Percentiles rank a stretch among this genome's conserved stretches.
Conservation (phyloP, 2,329 filamentous ascomycete species). For the Aspergillus piperis region DNA sequence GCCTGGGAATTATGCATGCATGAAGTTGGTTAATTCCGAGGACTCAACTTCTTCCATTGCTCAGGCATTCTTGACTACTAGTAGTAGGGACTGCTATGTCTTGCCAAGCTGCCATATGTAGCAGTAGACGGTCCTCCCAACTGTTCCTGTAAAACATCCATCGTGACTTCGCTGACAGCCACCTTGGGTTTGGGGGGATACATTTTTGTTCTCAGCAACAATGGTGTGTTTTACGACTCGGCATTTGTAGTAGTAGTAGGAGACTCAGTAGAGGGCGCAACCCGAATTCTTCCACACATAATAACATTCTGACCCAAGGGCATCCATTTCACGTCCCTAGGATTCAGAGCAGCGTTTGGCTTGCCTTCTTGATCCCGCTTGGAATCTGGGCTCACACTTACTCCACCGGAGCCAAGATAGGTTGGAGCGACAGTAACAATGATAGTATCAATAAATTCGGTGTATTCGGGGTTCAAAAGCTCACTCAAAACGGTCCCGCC, state of each 20-base stretch:
- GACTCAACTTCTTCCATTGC: too few relatives aligned
- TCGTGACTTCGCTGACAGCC: not conserved
- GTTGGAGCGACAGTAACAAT: slow-evolving; percentile 88
- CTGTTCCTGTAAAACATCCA: not conserved
- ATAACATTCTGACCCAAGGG: slow-evolving; percentile 82
- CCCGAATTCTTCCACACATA: slow-evolving; percentile 66
- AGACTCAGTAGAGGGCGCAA: not conserved
- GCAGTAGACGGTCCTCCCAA: too few relatives aligned
- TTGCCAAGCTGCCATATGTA: too few relatives aligned
- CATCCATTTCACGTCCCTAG: slow-evolving; percentile 70
- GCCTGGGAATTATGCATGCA: too few relatives aligned
- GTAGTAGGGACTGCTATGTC: too few relatives aligned
- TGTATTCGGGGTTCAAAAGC: slow-evolving; percentile 65
- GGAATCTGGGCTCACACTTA: slow-evolving; percentile 72
- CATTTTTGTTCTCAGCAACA: not conserved
- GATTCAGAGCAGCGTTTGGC: slow-evolving; percentile 62
- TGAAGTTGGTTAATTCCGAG: too few relatives aligned
- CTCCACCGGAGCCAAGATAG: slow-evolving; percentile 82
- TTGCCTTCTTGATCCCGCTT: slow-evolving; percentile 53
- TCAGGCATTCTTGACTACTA: too few relatives aligned
- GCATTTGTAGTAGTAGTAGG: slow-evolving; percentile 6
- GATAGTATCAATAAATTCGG: slow-evolving; percentile 69
- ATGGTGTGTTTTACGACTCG: not conserved
- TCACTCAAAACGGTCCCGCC: slow-evolving; percentile 81
- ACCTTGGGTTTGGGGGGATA: not conserved